Base-by-base conservation (phyloP, 257 asterid species). In the Eustoma russellianum region DNA sequence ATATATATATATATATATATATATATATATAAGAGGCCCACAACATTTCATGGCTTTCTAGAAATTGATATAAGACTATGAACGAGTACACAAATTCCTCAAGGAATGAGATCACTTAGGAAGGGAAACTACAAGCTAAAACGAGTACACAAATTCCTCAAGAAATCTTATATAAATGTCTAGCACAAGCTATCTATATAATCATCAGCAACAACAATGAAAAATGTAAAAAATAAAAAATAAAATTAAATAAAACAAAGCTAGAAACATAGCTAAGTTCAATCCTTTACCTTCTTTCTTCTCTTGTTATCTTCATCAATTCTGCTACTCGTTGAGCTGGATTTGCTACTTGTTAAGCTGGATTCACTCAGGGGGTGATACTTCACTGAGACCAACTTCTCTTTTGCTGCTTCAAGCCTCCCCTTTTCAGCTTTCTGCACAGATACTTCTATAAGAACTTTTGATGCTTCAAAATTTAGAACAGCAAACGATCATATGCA, bases 341-440 rank as follows among this genome's bases (percentile, higher is more conserved):
- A 60, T 2, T 50, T 59, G 53, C 45, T 17, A 19, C 48, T 53
- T 28, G 65, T 65, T 65, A 61, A 33, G 45, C 56, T 61, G 61
- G 48, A 61, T 45, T 71, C 80, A 33, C 56, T 81, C 71, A 91
- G 34, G 9, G 98, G 98, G 57, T 91, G 95, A 77, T 87, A 91
- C 45, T 78, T 74, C 62, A 70, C 71, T 0, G 93, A 87, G 62
- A 67, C 93, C 72, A 91, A 66, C 65, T 74, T 67, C 41, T 80
- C 84, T 68, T 76, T 59, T 17, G 92, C 82, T 62, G 56, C 79
- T 5, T 63, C 68, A 57, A 79, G 80, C 80, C 77, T 80, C 64
- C 66, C 74, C 49, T 55, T 72, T 44, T 86, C 83, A 35, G 56
- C 77, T 40, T 35, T 67, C 98, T 91, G 91, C 66, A 76, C 58